Conservation (phyloP, 257 asterid genomes). For the Fraxinus americana region DNA sequence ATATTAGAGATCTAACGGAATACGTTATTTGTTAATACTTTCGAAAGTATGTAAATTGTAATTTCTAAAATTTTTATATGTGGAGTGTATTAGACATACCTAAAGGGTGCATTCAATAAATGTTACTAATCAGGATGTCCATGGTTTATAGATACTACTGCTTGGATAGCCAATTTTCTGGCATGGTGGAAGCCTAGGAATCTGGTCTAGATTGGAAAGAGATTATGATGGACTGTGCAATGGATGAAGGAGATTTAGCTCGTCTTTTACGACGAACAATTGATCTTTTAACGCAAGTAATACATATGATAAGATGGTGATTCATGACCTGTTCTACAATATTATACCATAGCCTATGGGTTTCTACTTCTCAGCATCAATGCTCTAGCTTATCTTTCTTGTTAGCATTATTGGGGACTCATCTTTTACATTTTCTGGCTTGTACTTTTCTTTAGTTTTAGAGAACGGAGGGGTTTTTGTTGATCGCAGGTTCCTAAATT, state of each 20-base stretch:
- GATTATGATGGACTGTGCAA: constrained; percentile 99
- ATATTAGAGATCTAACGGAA: neutral
- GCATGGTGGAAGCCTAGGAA: constrained; percentile 99
- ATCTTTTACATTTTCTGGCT: neutral
- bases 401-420: neutral
- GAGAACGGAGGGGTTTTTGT: neutral
- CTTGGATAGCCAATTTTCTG: constrained; percentile 86
- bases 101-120: neutral
- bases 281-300: constrained; percentile 89
- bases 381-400: neutral
- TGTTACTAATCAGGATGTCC: constrained; percentile 16
- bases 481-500: constrained; percentile 75
- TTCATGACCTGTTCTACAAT: neutral
- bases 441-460: constrained; percentile 7
- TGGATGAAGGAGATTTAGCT: constrained; percentile 98
- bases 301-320: neutral
- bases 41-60: neutral
- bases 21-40: neutral
- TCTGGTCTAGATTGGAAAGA: constrained; percentile 98
- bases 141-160: constrained; percentile 73
- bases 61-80: neutral
- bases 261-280: constrained; percentile 89
- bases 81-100: neutral
- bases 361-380: neutral
- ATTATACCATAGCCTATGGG: neutral